Evolutionary conservation across 2,329 filamentous ascomycete species (phyloP), one percentile per base, ranked within the genome.

Genomic region (Fusarium chaquense): DNA sequence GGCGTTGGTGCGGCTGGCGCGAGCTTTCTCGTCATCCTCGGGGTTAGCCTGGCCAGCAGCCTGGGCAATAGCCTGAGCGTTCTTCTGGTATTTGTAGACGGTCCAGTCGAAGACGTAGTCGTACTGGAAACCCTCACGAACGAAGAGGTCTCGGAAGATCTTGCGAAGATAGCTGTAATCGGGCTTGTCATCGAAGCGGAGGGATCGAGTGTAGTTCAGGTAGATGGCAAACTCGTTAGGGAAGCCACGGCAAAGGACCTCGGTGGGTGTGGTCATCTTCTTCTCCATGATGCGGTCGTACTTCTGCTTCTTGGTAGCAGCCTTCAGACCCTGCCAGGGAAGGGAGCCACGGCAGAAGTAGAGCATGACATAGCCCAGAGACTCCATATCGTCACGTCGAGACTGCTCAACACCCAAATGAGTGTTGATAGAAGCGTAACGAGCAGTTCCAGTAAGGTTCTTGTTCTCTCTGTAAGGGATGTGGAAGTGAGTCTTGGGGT

Each of bases 241-340:
- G 87, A 99, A 98, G 74, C 96, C 96, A 81, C 95, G 94, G 90
- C 96, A 99, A 51, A 99, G 93, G 50, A 98, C 94, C 84, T 99
- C 95, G 75, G 95, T 98, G 11, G 96, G 94, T 5, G 96, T 99
- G 16, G 96, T 99, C 96, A 98, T 98, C 93, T 99, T 99, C 91
- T 99, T 99, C 88, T 99, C 96, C 95, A 98, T 98, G 85, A 99
- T 99, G 72, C 95, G 90, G 84, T 99, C 96, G 80, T 99, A 98
- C 87, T 99, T 99, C 86, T 98, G 95, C 91, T 98, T 98, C 90
- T 98, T 98, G 73, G 94, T 98, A 75, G 95, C 95, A 85, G 95
- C 95, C 89, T 98, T 98, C 58, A 98, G 87, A 60, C 96, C 96
- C 86, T 99, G 96, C 96, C 96, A 99, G 67, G 96, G 96, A 61